A percentile compares a stretch with the other conserved stretches of the same genome.
phyloP scores from a whole-genome alignment of 768 basidiomycete genomes.

The Tremella mesenterica region DNA sequence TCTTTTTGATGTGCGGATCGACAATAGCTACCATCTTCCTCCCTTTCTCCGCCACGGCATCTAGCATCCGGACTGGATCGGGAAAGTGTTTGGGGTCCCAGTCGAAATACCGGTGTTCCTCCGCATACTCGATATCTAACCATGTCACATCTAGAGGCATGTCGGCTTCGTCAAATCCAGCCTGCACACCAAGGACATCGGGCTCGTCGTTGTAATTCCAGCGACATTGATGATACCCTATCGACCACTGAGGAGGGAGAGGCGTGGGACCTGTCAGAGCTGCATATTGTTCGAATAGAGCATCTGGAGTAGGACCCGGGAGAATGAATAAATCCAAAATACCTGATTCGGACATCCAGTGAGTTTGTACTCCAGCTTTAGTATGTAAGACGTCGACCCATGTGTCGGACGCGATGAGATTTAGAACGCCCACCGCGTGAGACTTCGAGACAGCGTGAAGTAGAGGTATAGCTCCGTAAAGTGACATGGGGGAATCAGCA shows the following conservation, averaged over 20 bases:
- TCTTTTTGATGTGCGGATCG: constrained; percentile 90
- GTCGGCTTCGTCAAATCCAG: constrained; percentile 82
- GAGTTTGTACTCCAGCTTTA: constrained; percentile 56
- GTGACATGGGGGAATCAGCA: constrained; percentile 54
- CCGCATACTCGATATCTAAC: constrained; percentile 93
- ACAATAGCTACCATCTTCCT: constrained; percentile 98
- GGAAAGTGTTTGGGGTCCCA: constrained; percentile 92
- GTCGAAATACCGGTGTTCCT: constrained; percentile 92
- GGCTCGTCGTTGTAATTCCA: constrained; percentile 95
- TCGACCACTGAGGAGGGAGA: constrained; percentile 81
- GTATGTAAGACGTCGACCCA: constrained; percentile 84
- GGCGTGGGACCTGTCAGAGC: constrained; percentile 73
- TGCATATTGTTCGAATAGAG: constrained; percentile 78
- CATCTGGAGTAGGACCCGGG: constrained; percentile 75
- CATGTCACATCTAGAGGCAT: constrained; percentile 95
- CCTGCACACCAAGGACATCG: constrained; percentile 76
- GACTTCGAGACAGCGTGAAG: constrained; percentile 84
- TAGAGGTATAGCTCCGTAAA: constrained; percentile 86
- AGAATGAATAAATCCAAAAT: constrained; percentile 89
- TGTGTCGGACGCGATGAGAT: constrained; percentile 79
- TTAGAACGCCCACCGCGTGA: constrained; percentile 83
- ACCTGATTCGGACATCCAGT: constrained; percentile 97
- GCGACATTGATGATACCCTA: constrained; percentile 94
- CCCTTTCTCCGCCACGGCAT: constrained; percentile 71
- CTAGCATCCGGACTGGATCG: constrained; percentile 85